A percentile compares a stretch with the other conserved stretches of the same genome.
Evolutionary conservation across 2,329 filamentous ascomycete species (phyloP).

Genomic region (Penicillium expansum): DNA sequence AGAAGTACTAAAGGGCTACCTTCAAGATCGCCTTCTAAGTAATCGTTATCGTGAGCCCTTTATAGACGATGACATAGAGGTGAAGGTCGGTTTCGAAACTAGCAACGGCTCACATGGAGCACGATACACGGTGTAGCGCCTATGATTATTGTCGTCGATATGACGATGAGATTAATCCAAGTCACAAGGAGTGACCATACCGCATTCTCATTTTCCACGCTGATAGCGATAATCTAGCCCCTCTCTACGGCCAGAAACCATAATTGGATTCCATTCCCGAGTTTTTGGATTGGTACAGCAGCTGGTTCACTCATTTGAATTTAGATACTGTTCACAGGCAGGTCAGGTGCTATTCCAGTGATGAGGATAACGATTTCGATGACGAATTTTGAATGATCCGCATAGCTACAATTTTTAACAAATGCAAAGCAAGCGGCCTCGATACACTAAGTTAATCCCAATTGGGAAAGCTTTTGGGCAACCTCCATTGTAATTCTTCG

Average conservation of each 20-base stretch:
- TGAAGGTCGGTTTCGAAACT: not conserved
- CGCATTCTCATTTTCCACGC: not conserved
- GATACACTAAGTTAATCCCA: too few relatives aligned
- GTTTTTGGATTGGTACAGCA: constrained; percentile 15
- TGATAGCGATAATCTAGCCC: not conserved
- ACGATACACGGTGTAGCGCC: not conserved
- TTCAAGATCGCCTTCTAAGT: not conserved
- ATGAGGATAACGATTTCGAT: too few relatives aligned
- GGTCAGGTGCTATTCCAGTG: too few relatives aligned
- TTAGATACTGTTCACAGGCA: not conserved
- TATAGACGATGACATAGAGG: not conserved
- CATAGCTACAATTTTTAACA: too few relatives aligned
- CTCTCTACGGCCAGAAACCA: constrained; percentile 8
- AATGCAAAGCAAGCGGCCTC: too few relatives aligned
- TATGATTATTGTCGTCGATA: not conserved
- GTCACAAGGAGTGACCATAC: not conserved
- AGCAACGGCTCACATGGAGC: not conserved
- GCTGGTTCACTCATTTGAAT: constrained; percentile 4
- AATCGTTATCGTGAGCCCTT: too few relatives aligned
- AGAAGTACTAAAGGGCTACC: not conserved
- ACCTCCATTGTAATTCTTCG: too few relatives aligned
- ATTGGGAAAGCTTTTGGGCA: too few relatives aligned
- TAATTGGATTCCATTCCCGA: constrained; percentile 12
- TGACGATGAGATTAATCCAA: not conserved
- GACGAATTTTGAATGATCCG: too few relatives aligned